Base-by-base conservation (phyloP, 2,329 filamentous ascomycete genomes). In the Ascochyta pisi region DNA sequence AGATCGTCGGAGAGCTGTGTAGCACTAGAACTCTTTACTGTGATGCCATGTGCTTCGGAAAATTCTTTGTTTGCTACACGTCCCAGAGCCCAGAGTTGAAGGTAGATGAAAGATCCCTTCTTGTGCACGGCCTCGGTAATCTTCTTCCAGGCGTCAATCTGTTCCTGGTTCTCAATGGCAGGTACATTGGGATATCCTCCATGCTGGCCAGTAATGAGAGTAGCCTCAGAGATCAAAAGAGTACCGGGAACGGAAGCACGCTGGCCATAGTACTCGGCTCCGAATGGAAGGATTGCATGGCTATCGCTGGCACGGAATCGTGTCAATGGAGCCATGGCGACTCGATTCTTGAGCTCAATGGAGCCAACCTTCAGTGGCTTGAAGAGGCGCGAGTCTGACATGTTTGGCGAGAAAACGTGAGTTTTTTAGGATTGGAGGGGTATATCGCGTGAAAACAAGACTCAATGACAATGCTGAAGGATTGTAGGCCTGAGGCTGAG, bases 21-120 rank as follows among this genome's bases (percentile, higher is more conserved):
- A 13, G 76, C 68, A 44, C 69, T 66, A 63, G 76, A 40, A 64
- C 71, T 58, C 67, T 66, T 55, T 63, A 75, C 49, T 57, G 70
- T 53, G 60, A 75, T 60, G 59, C 74, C 67, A 22, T 78, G 71
- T n/a, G 66, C 65, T 23, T 72, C 64, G 15, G 78, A 62, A 5
- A 76, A 65, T 1, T 70, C 57, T 0, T 74, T 68, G 55, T 77
- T 71, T 0, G 83, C 83, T 3, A 81, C 79, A 3, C 88, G 82
- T 4, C 88, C 87, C 6, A 85, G 76, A 0, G 81, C 82, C 80
- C 85, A 89, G 0, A 90, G 77, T 66, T 90, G 88, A 2, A 81
- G 70, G 73, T 80, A 89, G 47, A 89, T 85, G 66, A 79, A 84
- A 16, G 79, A 82, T 5, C 83, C 83, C 63, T 87, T 87, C 22